Percentiles rank a stretch among this genome's conserved stretches.
Conservation (phyloP, 2,329 filamentous ascomycete genomes). For the Claviceps sorghi region DNA sequence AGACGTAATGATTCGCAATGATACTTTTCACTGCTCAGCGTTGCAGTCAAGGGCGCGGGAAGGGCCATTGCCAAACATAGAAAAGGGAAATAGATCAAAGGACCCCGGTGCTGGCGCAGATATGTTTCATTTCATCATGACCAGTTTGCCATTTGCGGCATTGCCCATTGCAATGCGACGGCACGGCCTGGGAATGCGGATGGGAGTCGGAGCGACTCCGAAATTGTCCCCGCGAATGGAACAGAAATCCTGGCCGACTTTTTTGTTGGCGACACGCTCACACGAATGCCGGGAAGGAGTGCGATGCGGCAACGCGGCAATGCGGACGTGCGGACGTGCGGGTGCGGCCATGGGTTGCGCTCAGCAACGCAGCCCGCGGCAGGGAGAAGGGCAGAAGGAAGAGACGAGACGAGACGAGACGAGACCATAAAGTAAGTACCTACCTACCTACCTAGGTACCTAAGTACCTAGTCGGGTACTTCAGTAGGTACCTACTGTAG, state of each 20-base stretch:
- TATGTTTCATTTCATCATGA: too few relatives aligned
- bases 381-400: neutral
- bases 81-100: too few relatives aligned
- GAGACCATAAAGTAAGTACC: too few relatives aligned
- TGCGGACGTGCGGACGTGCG: neutral
- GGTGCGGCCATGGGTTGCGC: neutral
- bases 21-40: neutral
- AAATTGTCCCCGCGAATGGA: conserved; percentile 1
- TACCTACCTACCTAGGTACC: too few relatives aligned
- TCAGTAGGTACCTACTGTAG: neutral
- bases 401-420: neutral
- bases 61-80: neutral
- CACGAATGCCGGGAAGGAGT: neutral
- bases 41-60: conserved; percentile 1
- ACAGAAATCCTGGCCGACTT: neutral
- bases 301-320: neutral
- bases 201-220: neutral
- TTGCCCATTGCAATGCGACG: conserved; percentile 2
- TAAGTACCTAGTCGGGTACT: too few relatives aligned
- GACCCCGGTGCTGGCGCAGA: too few relatives aligned
- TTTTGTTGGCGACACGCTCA: neutral
- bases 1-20: neutral
- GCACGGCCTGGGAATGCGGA: conserved; percentile 2
- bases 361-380: conserved; percentile 1
- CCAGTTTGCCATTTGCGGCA: neutral